Evolutionary conservation across 2,329 filamentous ascomycete species (phyloP).

Genomic region (Dendryphion nanum): DNA sequence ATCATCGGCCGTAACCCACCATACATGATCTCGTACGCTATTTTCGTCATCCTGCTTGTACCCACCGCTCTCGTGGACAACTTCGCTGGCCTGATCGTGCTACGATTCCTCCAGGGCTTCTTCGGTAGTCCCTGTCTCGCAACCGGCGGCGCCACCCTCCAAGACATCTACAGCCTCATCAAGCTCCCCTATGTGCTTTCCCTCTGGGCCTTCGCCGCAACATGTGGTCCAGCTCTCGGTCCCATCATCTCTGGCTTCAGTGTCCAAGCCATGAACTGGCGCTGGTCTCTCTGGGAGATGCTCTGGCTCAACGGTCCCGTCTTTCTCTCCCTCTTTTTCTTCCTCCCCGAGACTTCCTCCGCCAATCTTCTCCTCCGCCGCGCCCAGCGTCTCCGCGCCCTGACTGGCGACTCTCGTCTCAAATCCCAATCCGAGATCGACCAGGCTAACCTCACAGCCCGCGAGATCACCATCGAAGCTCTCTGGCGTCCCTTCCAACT

Average conservation of each 20-base stretch:
- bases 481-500: slow-evolving; percentile 76
- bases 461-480: slow-evolving; percentile 53
- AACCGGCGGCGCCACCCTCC: slow-evolving; percentile 38
- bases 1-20: slow-evolving; percentile 65
- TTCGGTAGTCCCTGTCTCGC: slow-evolving; percentile 40
- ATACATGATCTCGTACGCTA: slow-evolving; percentile 65
- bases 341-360: slow-evolving; percentile 83
- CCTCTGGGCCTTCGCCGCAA: slow-evolving; percentile 46
- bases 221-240: slow-evolving; percentile 63
- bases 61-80: slow-evolving; percentile 63
- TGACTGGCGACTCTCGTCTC: slow-evolving; percentile 63
- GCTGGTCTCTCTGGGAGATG: slow-evolving; percentile 86
- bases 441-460: slow-evolving; percentile 39
- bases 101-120: slow-evolving; percentile 42
- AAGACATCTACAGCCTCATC: slow-evolving; percentile 42
- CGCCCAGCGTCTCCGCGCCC: slow-evolving; percentile 68
- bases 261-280: slow-evolving; percentile 68
- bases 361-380: slow-evolving; percentile 72
- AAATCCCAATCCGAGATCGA: slow-evolving; percentile 81
- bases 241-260: slow-evolving; percentile 72
- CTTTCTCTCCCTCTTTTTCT: slow-evolving; percentile 77
- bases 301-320: slow-evolving; percentile 70
- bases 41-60: slow-evolving; percentile 67
- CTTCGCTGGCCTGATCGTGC: slow-evolving; percentile 62
- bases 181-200: slow-evolving; percentile 46